A percentile compares a stretch with the other conserved stretches of the same genome.
phyloP scores from a whole-genome alignment of 495 filamentous ascomycete genomes.

The Aspergillus hancockii region DNA sequence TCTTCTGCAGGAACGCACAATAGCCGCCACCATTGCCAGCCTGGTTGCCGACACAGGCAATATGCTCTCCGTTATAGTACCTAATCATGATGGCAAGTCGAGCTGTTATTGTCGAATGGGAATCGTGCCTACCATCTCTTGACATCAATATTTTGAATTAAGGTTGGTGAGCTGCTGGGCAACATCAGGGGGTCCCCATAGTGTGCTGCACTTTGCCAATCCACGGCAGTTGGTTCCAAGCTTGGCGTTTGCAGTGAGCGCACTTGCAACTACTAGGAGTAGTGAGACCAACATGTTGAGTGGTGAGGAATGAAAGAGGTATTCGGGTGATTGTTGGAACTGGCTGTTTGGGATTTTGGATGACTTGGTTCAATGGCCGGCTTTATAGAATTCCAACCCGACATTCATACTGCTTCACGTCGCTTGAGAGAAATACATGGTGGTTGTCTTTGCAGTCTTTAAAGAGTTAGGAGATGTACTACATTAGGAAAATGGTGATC shows the following conservation, averaged over 20 bases:
- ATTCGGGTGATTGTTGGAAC: background rate
- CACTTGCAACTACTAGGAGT: background rate
- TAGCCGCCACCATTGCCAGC: background rate
- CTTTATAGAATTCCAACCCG: background rate
- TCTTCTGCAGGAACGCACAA: background rate
- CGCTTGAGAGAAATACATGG: background rate
- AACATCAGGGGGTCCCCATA: background rate
- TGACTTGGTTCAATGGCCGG: background rate
- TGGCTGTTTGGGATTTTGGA: background rate
- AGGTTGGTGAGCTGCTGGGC: background rate
- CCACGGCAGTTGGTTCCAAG: background rate
- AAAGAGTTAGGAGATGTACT: background rate
- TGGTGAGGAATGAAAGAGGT: background rate
- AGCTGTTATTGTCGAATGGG: background rate
- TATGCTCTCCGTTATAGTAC: background rate
- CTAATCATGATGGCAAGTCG: background rate
- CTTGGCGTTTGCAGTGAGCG: background rate
- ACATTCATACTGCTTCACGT: too few relatives aligned
- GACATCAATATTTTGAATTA: background rate
- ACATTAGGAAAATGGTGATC: background rate
- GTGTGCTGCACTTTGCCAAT: background rate
- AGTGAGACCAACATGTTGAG: background rate
- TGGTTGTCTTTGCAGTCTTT: background rate
- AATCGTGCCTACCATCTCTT: background rate
- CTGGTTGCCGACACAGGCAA: background rate